Base-by-base conservation (phyloP, 176 grass and related monocot species). In the Saccharum spontaneum region DNA sequence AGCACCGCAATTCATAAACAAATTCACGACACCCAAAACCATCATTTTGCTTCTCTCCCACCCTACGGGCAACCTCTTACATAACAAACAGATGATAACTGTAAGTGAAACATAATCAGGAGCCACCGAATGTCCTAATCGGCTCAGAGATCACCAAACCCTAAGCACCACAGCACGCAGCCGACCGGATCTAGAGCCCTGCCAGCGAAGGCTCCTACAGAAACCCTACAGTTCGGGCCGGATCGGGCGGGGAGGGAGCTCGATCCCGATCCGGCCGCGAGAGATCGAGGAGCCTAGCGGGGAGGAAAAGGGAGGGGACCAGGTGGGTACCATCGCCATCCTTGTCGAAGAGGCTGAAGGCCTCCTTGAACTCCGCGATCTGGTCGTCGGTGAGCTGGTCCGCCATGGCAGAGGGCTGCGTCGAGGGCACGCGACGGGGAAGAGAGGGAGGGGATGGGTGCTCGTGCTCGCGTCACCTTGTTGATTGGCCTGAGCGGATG, bases 311-410 rank as follows among this genome's bases (percentile, higher is more conserved):
- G 4, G 16, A 14, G 7, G 22, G 16, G 22, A 4, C 7, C 43
- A 20, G 55, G 77, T 0, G 54, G 65, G 45, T 85, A 98, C 95
- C 95, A 76, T 98, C 91, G 78, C 91, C 95, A 22, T 98, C 93
- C 91, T 98, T 98, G 83, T 98, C 95, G 83, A 98, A 98, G 76
- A 98, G 88, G 89, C 93, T 95, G 93, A 98, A 98, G 14, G 93
- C 93, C 85, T 95, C 95, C 91, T 92, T 95, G 79, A 95, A 93
- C 87, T 98, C 95, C 4, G 91, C 72, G 89, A 98, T 98, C 93
- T 98, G 95, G 63, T 95, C 95, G 48, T 95, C 90, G 43, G 83
- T 92, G 76, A 98, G 89, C 82, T 93, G 93, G 28, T 95, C 95
- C 83, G 95, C 95, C 95, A 98, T 98, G 83, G 37, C 65, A 22